Evolutionary conservation across 176 grass and related monocot species (phyloP), one percentile per base, ranked within the genome.

Genomic region (Triticum urartu): DNA sequence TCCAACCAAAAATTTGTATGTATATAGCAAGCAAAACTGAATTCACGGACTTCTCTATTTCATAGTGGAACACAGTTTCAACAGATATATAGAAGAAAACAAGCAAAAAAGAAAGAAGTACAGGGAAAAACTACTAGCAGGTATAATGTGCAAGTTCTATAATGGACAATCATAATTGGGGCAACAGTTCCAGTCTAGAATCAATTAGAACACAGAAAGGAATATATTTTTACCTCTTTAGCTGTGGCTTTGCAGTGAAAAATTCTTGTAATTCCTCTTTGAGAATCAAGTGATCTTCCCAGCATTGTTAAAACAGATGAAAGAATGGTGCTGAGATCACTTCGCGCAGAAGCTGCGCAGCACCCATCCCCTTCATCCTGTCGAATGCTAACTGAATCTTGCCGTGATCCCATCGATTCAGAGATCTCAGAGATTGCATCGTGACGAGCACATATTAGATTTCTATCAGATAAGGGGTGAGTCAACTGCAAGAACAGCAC

Each of bases 221-320:
- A 86, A 68, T 26, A 25, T 40, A 26, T 59, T 66, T 65, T 79
- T 65, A 98, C 95, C 93, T 98, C 95, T 40, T 84, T 88, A 42
- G 91, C 36, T 84, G 88, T 98, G 69, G 93, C 88, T 86, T 90
- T 95, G 28, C 83, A 89, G 75, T 98, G 95, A 89, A 98, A 93
- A 90, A 98, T 91, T 84, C 93, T 95, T 69, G 93, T 84, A 52
- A 98, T 89, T 90, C 95, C 95, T 91, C 93, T 93, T 86, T 98
- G 93, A 90, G 95, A 61, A 88, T 98, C 95, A 87, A 86, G 87
- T 13, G 88, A 89, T 86, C 84, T 93, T 88, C 91, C 93, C 17
- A 98, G 83, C 80, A 84, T 92, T 52, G 67, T 87, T 11, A 98
- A 84, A 89, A 95, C 90, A 71, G 93, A 92, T 36, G 86, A 93